Conservation (phyloP, 164 flowering plant species). For the Liriodendron chinense region DNA sequence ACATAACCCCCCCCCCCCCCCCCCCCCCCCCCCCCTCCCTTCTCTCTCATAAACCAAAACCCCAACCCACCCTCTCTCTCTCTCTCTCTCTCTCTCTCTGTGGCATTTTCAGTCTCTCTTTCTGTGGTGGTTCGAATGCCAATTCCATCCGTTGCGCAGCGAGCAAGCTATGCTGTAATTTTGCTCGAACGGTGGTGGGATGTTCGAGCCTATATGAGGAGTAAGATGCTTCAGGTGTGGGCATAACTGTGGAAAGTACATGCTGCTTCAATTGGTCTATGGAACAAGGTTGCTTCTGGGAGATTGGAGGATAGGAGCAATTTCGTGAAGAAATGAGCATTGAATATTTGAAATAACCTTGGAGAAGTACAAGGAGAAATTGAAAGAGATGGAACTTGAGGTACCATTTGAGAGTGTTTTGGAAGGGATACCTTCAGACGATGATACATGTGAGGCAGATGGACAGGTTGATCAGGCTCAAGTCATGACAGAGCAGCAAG, state of each 20-base stretch:
- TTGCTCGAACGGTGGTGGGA: slow-evolving; percentile 86
- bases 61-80: too few relatives aligned
- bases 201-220: slow-evolving; percentile 91
- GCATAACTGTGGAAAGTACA: slow-evolving; percentile 92
- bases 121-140: slow-evolving; percentile 73
- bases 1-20: too few relatives aligned
- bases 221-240: slow-evolving; percentile 98
- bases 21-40: too few relatives aligned
- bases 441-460: slow-evolving; percentile 33
- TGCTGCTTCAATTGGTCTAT: slow-evolving; percentile 78
- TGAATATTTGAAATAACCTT: slow-evolving; percentile 85
- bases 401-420: slow-evolving; percentile 28
- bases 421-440: slow-evolving; percentile 42
- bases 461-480: slow-evolving; percentile 42
- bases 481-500: slow-evolving; percentile 20
- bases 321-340: slow-evolving; percentile 85
- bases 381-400: slow-evolving; percentile 57
- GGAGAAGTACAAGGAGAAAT: slow-evolving; percentile 75
- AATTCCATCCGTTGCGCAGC: slow-evolving; percentile 73
- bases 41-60: too few relatives aligned
- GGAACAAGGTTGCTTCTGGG: slow-evolving; percentile 93
- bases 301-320: slow-evolving; percentile 93
- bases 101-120: too few relatives aligned
- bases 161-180: slow-evolving; percentile 98
- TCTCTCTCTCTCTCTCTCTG: too few relatives aligned